These are phyloP conservation scores for Pleurotus tuber-regium DNA, from an alignment of 768 basidiomycete genomes.

Conservation along the genomic window DNA sequence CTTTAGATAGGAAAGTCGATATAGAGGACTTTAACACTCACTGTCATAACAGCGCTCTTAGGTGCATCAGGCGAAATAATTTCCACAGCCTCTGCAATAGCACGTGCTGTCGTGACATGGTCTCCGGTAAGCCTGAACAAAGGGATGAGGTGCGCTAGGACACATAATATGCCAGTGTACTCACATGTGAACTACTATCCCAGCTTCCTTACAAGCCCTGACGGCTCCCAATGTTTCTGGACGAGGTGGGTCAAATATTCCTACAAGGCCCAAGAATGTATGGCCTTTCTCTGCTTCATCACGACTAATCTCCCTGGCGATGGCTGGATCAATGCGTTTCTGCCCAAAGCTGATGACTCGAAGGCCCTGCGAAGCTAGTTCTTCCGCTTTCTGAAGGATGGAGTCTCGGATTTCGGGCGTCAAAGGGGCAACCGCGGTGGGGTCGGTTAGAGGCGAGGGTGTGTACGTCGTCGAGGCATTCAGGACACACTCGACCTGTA, in stretches of 20 bases:
- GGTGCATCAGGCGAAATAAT: constrained; percentile 41
- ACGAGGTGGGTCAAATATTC: constrained; percentile 56
- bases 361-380: constrained; percentile 36
- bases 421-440: constrained; percentile 22
- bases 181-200: constrained; percentile 47
- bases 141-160: too few species aligned
- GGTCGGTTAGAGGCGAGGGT: constrained; percentile 21
- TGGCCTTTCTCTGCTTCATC: constrained; percentile 47
- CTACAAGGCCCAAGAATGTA: constrained; percentile 49
- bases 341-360: constrained; percentile 37
- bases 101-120: constrained; percentile 49
- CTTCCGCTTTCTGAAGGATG: constrained; percentile 24
- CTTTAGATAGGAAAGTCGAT: too few species aligned
- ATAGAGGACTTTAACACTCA: too few species aligned
- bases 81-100: constrained; percentile 51
- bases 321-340: constrained; percentile 18
- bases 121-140: constrained; percentile 58
- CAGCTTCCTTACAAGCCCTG: constrained; percentile 46
- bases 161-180: too few species aligned
- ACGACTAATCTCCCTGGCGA: constrained; percentile 28
- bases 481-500: constrained; percentile 44
- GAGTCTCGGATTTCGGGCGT: constrained; percentile 25
- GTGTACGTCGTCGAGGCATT: constrained; percentile 40
- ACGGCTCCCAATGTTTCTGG: constrained; percentile 53
- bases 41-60: constrained; percentile 37